Evolutionary conservation across 2,329 filamentous ascomycete genomes (phyloP).

Genomic region (Coleophoma cylindrospora): DNA sequence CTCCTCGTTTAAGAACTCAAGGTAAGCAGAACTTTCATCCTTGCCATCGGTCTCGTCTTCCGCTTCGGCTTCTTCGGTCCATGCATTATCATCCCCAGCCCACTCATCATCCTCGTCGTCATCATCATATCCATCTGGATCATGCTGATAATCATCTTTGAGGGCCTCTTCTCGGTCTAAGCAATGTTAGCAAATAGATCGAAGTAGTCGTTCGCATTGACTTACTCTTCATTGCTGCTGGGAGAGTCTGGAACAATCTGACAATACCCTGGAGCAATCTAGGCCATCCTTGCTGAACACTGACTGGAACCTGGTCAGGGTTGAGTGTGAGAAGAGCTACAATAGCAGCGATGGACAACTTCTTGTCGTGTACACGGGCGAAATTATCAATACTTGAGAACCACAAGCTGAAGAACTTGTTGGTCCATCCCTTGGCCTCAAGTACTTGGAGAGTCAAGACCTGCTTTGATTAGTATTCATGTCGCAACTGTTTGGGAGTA

Average conservation of each 20-base stretch:
- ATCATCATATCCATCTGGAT: slow-evolving; percentile 55
- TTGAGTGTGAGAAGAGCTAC: slow-evolving; percentile 75
- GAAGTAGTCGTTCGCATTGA: slow-evolving; percentile 7
- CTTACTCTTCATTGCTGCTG: slow-evolving; percentile 78
- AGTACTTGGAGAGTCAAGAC: slow-evolving; percentile 76
- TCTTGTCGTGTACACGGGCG: slow-evolving; percentile 95
- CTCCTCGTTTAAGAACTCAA: slow-evolving; percentile 94
- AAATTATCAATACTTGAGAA: slow-evolving; percentile 95
- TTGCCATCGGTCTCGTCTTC: slow-evolving; percentile 56
- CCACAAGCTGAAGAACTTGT: slow-evolving; percentile 98
- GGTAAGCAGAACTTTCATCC: slow-evolving; percentile 89
- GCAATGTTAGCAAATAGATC: slow-evolving; percentile 17
- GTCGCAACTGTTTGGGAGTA: not conserved
- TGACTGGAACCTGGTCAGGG: slow-evolving; percentile 79
- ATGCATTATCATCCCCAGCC: slow-evolving; percentile 76
- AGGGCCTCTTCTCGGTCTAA: slow-evolving; percentile 85
- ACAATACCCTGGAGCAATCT: slow-evolving; percentile 85
- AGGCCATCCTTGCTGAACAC: slow-evolving; percentile 93
- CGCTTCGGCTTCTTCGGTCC: slow-evolving; percentile 63
- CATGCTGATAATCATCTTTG: slow-evolving; percentile 77
- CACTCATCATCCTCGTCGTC: slow-evolving; percentile 73
- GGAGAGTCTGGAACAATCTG: slow-evolving; percentile 85
- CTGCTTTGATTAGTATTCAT: slow-evolving; percentile 8
- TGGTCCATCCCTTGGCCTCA: slow-evolving; percentile 91
- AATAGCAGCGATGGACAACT: slow-evolving; percentile 93